Conservation (phyloP, 208 protist species). For the Wallacemonas sp. region DNA sequence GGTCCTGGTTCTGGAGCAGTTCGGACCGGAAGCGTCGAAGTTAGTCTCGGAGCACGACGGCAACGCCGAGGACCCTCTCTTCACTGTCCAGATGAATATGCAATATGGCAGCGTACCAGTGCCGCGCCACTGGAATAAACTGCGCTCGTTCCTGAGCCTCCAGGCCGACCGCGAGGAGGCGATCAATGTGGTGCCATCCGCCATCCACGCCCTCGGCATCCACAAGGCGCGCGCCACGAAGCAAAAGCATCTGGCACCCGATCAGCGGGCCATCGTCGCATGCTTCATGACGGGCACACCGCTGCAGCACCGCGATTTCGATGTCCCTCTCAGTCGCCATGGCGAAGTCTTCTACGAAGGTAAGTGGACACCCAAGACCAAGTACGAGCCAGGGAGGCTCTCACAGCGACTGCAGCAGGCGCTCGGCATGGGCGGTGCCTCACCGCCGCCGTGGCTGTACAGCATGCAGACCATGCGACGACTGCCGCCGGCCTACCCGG, state of each 20-base stretch:
- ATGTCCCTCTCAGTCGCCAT: slow-evolving; percentile 85
- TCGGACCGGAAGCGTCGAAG: slow-evolving; percentile 53
- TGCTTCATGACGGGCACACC: slow-evolving; percentile 99
- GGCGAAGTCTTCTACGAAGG: slow-evolving; percentile 98
- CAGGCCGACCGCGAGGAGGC: slow-evolving; percentile 96
- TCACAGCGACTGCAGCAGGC: slow-evolving; percentile 93
- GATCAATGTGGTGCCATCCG: slow-evolving; percentile 94
- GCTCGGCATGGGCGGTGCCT: slow-evolving; percentile 94
- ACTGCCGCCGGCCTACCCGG: slow-evolving; percentile 97
- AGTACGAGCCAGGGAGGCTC: slow-evolving; percentile 65
- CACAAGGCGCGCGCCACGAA: slow-evolving; percentile 97
- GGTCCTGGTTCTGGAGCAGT: slow-evolving; percentile 31
- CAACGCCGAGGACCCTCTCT: slow-evolving; percentile 94
- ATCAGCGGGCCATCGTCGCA: slow-evolving; percentile 95
- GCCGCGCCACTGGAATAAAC: slow-evolving; percentile 98
- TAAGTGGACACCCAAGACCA: slow-evolving; percentile 92
- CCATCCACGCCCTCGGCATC: slow-evolving; percentile 91
- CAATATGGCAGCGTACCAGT: slow-evolving; percentile 92
- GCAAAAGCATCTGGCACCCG: slow-evolving; percentile 97
- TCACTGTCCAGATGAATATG: slow-evolving; percentile 96
- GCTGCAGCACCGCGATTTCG: slow-evolving; percentile 68
- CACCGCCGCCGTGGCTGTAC: slow-evolving; percentile 98
- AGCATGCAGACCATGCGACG: slow-evolving; percentile 98
- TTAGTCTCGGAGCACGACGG: slow-evolving; percentile 97
- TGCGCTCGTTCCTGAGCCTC: slow-evolving; percentile 96